phyloP scores from a whole-genome alignment of 495 filamentous ascomycete species.

The Aspergillus sclerotioniger region DNA sequence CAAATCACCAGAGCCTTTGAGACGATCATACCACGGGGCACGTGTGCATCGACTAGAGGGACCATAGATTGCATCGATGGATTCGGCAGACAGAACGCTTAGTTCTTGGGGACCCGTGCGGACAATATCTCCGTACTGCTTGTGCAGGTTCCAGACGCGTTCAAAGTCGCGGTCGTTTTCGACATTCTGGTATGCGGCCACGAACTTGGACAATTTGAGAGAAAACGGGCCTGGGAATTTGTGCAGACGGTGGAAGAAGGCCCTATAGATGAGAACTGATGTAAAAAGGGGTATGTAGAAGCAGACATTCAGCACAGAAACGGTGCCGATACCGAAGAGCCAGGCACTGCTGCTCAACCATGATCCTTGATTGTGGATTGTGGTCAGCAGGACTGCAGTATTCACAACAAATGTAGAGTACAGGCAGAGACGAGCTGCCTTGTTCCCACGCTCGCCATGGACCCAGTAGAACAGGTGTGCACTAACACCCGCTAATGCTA shows the following conservation, averaged over 20 bases:
- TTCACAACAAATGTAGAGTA: background rate
- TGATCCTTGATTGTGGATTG: background rate
- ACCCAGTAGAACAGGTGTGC: background rate
- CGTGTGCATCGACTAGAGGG: background rate
- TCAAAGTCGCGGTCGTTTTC: background rate
- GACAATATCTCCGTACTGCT: background rate
- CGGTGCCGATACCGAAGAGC: background rate
- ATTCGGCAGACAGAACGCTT: background rate
- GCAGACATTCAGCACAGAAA: background rate
- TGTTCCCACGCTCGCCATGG: background rate
- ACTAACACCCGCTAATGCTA: background rate
- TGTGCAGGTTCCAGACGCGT: constrained; percentile 1
- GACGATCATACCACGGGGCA: background rate
- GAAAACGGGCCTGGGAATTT: background rate
- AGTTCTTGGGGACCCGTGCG: background rate
- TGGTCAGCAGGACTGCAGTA: background rate
- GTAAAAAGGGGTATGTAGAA: background rate
- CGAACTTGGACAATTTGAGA: background rate
- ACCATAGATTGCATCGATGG: background rate
- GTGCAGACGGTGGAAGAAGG: background rate
- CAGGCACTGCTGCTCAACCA: background rate
- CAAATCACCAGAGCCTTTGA: background rate
- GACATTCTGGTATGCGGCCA: background rate
- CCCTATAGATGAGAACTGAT: background rate
- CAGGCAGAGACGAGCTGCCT: background rate